Percentiles rank a stretch among this genome's conserved stretches.
These are phyloP conservation scores for Ustilago sp. DNA, from an alignment of 1,284 basidiomycete genomes.

Conservation along the genomic window DNA sequence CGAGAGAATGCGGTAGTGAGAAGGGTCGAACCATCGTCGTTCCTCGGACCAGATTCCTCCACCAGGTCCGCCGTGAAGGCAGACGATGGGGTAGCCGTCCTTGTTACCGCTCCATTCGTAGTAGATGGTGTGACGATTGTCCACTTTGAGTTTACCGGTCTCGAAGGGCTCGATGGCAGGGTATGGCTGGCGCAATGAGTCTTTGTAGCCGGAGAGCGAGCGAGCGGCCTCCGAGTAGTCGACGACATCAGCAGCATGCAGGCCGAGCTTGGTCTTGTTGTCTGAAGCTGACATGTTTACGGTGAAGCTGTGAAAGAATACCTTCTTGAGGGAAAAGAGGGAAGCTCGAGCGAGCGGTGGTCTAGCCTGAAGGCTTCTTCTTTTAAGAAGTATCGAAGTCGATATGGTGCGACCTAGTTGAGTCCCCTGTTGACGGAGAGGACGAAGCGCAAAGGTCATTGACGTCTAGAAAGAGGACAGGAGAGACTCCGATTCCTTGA, in stretches of 20 bases:
- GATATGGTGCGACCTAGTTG: neutral
- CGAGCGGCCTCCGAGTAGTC: slow-evolving; percentile 48
- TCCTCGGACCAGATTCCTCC: slow-evolving; percentile 59
- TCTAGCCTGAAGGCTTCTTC: neutral
- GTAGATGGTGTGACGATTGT: slow-evolving; percentile 56
- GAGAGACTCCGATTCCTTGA: neutral
- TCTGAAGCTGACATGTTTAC: slow-evolving; percentile 14
- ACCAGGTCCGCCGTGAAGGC: slow-evolving; percentile 67
- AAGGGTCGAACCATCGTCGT: slow-evolving; percentile 66
- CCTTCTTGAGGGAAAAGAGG: neutral
- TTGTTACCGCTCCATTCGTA: slow-evolving; percentile 62
- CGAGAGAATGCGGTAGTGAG: slow-evolving; percentile 59
- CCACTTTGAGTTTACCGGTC: slow-evolving; percentile 52
- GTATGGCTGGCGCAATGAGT: slow-evolving; percentile 46
- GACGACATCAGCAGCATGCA: slow-evolving; percentile 42
- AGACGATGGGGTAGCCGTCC: slow-evolving; percentile 61
- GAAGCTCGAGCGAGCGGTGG: neutral
- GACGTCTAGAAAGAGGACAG: slow-evolving; percentile 9
- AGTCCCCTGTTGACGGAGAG: neutral
- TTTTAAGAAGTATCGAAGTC: neutral
- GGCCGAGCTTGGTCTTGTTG: slow-evolving; percentile 26
- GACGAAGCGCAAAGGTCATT: slow-evolving; percentile 16
- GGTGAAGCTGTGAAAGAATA: neutral
- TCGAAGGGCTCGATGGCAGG: slow-evolving; percentile 62
- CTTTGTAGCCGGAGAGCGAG: slow-evolving; percentile 51